These are phyloP conservation scores for Aegilops umbellulata DNA, from an alignment of 176 grass and related monocot genomes.

Conservation along the genomic window DNA sequence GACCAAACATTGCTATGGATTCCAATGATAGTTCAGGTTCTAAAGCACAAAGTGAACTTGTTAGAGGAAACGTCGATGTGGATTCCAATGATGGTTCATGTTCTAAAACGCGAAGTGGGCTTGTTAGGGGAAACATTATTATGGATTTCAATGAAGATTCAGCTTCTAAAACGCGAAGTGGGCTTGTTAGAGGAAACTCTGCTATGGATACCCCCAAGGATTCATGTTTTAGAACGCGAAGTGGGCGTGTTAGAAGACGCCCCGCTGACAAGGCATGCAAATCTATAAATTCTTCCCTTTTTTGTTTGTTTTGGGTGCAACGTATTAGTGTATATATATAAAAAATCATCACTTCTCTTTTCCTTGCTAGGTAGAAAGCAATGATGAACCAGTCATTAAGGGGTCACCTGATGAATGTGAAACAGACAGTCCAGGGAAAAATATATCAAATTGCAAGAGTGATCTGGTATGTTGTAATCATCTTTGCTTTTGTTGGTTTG, in stretches of 20 bases:
- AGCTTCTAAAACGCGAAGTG: conserved; percentile 14
- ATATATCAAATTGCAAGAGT: conserved; percentile 12
- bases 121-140: not conserved
- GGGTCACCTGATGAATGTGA: conserved; percentile 25
- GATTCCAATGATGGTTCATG: not conserved
- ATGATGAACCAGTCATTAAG: conserved; percentile 5
- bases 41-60: conserved; percentile 10
- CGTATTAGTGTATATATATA: not conserved
- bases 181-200: not conserved
- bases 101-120: conserved; percentile 6
- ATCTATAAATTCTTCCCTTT: not conserved
- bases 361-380: conserved; percentile 23
- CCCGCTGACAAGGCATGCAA: conserved; percentile 24
- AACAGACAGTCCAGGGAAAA: conserved; percentile 20
- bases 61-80: not conserved
- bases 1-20: not conserved
- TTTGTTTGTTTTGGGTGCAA: not conserved
- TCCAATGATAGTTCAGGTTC: conserved; percentile 15
- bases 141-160: conserved; percentile 1
- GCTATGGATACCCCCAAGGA: not conserved
- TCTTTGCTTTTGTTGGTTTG: not conserved
- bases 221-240: conserved; percentile 7
- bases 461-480: conserved; percentile 23
- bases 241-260: conserved; percentile 6
- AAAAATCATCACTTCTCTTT: conserved; percentile 6